These are phyloP conservation scores for Amauroascus verrucosus DNA, from an alignment of 2,329 filamentous ascomycete genomes.

Conservation along the genomic window DNA sequence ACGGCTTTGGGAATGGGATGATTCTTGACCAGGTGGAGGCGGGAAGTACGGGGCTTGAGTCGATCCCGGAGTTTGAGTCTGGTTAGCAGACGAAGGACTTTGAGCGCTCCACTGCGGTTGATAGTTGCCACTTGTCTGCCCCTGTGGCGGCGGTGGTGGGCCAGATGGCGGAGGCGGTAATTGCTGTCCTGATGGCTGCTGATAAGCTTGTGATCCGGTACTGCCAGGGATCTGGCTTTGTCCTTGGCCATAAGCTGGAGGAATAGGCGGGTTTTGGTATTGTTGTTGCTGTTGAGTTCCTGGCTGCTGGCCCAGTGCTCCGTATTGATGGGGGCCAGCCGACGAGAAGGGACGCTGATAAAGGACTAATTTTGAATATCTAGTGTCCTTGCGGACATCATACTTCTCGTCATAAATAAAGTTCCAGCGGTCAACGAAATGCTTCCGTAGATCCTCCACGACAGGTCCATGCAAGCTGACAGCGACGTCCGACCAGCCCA, in stretches of 20 bases:
- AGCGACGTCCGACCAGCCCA: slow-evolving; percentile 96
- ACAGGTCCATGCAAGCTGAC: slow-evolving; percentile 86
- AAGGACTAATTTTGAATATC: slow-evolving; percentile 37
- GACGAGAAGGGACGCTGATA: slow-evolving; percentile 26
- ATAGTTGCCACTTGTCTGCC: slow-evolving; percentile 10
- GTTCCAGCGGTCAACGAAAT: slow-evolving; percentile 93
- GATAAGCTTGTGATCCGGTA: neutral
- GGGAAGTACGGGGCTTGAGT: slow-evolving; percentile 34
- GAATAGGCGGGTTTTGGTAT: neutral
- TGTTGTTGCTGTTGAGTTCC: slow-evolving; percentile 13
- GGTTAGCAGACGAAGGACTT: neutral
- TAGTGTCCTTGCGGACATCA: slow-evolving; percentile 42
- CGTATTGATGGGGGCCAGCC: slow-evolving; percentile 11
- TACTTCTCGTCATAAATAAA: slow-evolving; percentile 84
- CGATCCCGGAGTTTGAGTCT: slow-evolving; percentile 15
- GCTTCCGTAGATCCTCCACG: slow-evolving; percentile 89
- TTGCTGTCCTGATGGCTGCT: slow-evolving; percentile 23
- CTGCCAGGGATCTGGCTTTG: neutral
- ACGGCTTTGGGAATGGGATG: slow-evolving; percentile 26
- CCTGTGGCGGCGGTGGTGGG: slow-evolving; percentile 21
- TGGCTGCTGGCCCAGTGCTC: slow-evolving; percentile 12
- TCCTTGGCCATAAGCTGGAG: slow-evolving; percentile 16
- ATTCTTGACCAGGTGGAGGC: slow-evolving; percentile 31
- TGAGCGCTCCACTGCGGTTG: slow-evolving; percentile 12
- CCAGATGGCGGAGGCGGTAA: slow-evolving; percentile 34